Base-by-base conservation (phyloP, 2,329 filamentous ascomycete genomes). In the Fusarium sarcochroum region DNA sequence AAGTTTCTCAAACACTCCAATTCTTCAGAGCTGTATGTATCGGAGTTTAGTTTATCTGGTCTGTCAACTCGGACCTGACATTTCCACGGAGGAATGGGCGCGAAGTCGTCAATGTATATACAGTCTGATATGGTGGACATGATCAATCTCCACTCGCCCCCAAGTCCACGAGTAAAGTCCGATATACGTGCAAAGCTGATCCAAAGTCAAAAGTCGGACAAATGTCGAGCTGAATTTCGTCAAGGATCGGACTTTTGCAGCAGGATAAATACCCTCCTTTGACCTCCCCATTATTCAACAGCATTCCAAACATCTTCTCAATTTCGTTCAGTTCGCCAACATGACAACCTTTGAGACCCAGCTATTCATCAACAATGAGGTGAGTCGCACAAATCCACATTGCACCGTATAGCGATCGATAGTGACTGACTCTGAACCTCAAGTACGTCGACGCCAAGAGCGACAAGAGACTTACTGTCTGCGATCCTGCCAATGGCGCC, bases 331-430 rank as follows among this genome's bases (percentile, higher is more conserved):
- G 13, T 30, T 30, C 27, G 27, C 27, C 10, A 30, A 30, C 27
- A 30, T 30, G 27, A 30, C 27, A 11, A 30, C 27, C 10, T 30
- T 30, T 10, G 27, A 30, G 10, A 30, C 27, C 27, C 27, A 38
- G 17, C 51, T 55, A 8, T 55, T 55, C 18, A 55, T 55, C 23
- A 55, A 55, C 18, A 55, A 55, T 9, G 23, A 55, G 18, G 51
- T 40, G 21, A 2, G 38, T 11, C 3, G 6, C 27, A 21, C 8
- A 11, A 7, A 2, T 32, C 2, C 3, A 23, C 10, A 9, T 11
- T 11, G 27, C 10, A 10, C 10, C 27, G 10, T 10, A 30, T 4
- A 30, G 27, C 27, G 3, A 30, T 30, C n/a, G n/a, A n/a, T n/a
- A n/a, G n/a, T n/a, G n/a, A n/a, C n/a, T 30, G 27, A 30, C 27